These are phyloP conservation scores for Xylaria sp. DNA, from an alignment of 2,329 filamentous ascomycete species.

Conservation along the genomic window DNA sequence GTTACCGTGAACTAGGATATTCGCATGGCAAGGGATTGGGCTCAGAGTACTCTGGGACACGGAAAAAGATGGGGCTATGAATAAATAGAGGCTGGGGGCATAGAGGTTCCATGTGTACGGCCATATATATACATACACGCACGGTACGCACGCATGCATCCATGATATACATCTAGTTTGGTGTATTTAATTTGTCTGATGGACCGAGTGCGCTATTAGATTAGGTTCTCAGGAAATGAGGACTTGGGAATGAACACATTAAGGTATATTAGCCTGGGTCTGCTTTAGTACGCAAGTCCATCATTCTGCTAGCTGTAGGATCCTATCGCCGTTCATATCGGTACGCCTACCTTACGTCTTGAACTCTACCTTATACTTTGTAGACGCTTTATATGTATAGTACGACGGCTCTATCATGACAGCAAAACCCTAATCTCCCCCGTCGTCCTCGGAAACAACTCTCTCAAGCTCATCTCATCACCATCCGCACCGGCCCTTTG, in stretches of 20 bases:
- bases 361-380: background rate
- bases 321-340: background rate
- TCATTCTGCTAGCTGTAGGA: background rate
- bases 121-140: slow-evolving; percentile 6
- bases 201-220: background rate
- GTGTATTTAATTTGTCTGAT: slow-evolving; percentile 14
- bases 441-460: slow-evolving; percentile 68
- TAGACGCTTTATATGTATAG: background rate
- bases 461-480: slow-evolving; percentile 52
- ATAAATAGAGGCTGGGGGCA: background rate
- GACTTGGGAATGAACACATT: background rate
- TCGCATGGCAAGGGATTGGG: background rate
- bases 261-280: background rate
- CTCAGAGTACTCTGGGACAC: background rate
- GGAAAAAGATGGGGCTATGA: background rate
- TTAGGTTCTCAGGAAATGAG: background rate
- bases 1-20: background rate
- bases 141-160: background rate
- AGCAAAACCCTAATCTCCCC: slow-evolving; percentile 70
- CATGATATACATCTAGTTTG: slow-evolving; percentile 1
- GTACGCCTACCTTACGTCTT: background rate
- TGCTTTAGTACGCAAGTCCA: background rate
- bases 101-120: background rate
- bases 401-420: slow-evolving; percentile 52
- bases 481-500: slow-evolving; percentile 31